Evolutionary conservation across 768 basidiomycete genomes (phyloP), one percentile per base, ranked within the genome.

Genomic region (Trametes coccinea): DNA sequence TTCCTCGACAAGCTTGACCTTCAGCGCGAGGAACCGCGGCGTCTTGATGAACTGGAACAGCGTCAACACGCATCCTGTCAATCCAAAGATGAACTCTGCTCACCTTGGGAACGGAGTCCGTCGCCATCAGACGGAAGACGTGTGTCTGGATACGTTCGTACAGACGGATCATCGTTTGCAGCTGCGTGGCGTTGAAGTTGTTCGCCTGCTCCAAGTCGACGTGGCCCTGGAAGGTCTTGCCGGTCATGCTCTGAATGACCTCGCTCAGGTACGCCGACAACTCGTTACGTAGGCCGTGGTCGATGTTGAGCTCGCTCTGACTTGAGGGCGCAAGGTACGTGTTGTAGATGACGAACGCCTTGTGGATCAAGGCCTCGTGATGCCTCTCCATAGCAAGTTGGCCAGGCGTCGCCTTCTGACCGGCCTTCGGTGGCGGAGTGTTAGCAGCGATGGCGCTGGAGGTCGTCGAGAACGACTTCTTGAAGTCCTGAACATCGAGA

Each of bases 101-200:
- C 68, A 92, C 92, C 83, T 96, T 96, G 13, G 97, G 97, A n/a
- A 99, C 90, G 6, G 96, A 98, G 74, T 99, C 97, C 58, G 95
- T 96, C 16, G 97, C 95, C 92, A 99, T 96, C 68, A 99, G 73
- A 49, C 96, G 85, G 81, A 98, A 98, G 65, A 98, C 94, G 70
- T 98, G 95, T 22, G 83, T 89, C 76, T 98, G 97, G 57, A 99
- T 99, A 59, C 95, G 87, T 74, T 95, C 95, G 74, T 98, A 99
- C 67, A 98, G 76, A 66, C 85, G 80, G 67, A 99, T 92, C 83
- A 98, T 90, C 46, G 85, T 91, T 77, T 96, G 94, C 46, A 99
- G 78, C 73, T 98, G 96, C 43, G 93, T 98, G 17, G 97, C 96
- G 62, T 96, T 95, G 81, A 98, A 88, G 4, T 89, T 82, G 47